A percentile compares a stretch with the other conserved stretches of the same genome.
Conservation (phyloP, 208 protist species). For the Zelonia costaricensis region DNA sequence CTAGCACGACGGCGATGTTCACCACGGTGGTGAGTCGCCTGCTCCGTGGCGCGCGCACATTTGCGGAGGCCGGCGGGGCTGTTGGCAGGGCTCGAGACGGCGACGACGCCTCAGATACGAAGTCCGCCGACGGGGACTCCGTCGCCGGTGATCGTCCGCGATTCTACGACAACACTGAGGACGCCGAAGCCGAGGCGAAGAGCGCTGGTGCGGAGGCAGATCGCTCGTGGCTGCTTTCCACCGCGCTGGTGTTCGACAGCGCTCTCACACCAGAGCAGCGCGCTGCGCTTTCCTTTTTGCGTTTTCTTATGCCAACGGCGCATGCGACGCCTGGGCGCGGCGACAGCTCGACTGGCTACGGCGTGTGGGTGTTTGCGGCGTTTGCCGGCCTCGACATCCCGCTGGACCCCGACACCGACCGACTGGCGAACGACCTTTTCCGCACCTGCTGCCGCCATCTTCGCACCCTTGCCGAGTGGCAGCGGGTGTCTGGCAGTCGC, state of each 20-base stretch:
- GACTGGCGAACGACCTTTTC: slow-evolving; percentile 72
- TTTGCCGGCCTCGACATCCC: slow-evolving; percentile 69
- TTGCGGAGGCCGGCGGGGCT: not conserved
- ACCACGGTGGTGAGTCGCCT: slow-evolving; percentile 48
- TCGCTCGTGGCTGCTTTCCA: not conserved
- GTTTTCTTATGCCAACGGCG: slow-evolving; percentile 41
- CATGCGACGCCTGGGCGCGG: not conserved
- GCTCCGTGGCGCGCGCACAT: slow-evolving; percentile 28
- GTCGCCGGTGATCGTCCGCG: slow-evolving; percentile 3
- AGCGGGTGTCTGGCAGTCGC: slow-evolving; percentile 38
- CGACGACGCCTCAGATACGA: slow-evolving; percentile 5
- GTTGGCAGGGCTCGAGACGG: not conserved
- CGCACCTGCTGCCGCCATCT: slow-evolving; percentile 65
- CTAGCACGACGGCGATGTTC: slow-evolving; percentile 57
- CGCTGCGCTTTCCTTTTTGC: slow-evolving; percentile 39
- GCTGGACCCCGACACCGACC: slow-evolving; percentile 79
- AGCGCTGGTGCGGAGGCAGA: not conserved
- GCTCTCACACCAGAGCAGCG: slow-evolving; percentile 10
- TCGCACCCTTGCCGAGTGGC: slow-evolving; percentile 47
- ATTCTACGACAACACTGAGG: slow-evolving; percentile 30
- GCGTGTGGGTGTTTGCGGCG: slow-evolving; percentile 66
- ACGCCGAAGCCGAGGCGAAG: not conserved
- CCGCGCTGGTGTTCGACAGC: not conserved
- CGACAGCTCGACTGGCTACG: slow-evolving; percentile 40
- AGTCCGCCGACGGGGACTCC: slow-evolving; percentile 6